A percentile compares a stretch with the other conserved stretches of the same genome.
phyloP scores from a whole-genome alignment of 2,329 filamentous ascomycete species.

The Bipolaris bicolor region DNA sequence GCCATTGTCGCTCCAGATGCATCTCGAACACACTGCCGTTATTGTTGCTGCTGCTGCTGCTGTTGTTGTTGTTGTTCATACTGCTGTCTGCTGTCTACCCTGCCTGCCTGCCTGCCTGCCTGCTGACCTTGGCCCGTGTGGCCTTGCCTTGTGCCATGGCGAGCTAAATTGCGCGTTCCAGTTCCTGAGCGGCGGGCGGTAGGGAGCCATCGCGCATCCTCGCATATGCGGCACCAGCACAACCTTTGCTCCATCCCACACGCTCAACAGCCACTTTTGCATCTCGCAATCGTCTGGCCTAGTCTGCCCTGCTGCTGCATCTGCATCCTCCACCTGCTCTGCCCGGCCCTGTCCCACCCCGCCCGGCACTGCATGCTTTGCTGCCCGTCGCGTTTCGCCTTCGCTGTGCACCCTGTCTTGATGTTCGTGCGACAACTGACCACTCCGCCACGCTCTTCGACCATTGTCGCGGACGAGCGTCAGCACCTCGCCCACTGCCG shows the following conservation, averaged over 20 bases:
- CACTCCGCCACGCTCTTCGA: constrained; percentile 5
- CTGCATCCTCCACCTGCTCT: neutral
- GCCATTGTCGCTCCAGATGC: neutral
- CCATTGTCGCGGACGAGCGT: constrained; percentile 1
- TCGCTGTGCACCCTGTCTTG: neutral
- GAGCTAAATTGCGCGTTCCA: constrained; percentile 20
- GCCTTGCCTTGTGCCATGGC: constrained; percentile 8
- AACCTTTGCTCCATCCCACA: constrained; percentile 10
- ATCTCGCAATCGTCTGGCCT: neutral
- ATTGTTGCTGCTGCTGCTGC: neutral
- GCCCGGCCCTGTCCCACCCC: neutral
- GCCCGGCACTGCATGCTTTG: neutral
- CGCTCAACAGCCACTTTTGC: neutral
- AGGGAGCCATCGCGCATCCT: constrained; percentile 16
- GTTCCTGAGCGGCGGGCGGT: constrained; percentile 18
- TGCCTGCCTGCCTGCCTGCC: neutral
- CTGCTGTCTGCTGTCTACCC: neutral
- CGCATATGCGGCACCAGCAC: constrained; percentile 9
- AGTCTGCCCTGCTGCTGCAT: neutral
- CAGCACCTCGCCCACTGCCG: constrained; percentile 5
- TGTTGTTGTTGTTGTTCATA: neutral
- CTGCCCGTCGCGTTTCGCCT: neutral
- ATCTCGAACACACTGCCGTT: neutral
- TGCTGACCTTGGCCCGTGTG: constrained; percentile 11
- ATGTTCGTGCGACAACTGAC: constrained; percentile 4